These are phyloP conservation scores for Fusarium sambucinum DNA, from an alignment of 2,329 filamentous ascomycete species.

Conservation along the genomic window DNA sequence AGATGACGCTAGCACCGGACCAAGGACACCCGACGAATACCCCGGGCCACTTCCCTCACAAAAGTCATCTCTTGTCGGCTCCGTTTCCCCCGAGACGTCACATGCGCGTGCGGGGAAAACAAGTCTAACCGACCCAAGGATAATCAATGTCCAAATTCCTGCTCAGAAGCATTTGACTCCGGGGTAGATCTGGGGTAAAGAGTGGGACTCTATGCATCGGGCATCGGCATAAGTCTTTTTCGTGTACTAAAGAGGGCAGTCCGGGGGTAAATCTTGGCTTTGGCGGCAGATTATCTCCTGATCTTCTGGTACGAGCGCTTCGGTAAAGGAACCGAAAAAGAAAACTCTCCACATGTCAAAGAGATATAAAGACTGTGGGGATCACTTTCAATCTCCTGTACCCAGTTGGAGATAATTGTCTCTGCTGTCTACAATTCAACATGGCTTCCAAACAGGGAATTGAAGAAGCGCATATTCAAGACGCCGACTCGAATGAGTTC, in stretches of 20 bases:
- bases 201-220: slow-evolving; percentile 8
- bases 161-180: neutral
- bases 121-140: neutral
- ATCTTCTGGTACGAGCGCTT: slow-evolving; percentile 16
- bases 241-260: neutral
- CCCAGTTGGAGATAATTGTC: neutral
- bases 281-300: neutral
- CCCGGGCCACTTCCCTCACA: neutral
- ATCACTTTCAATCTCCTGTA: neutral
- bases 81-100: slow-evolving; percentile 19
- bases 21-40: neutral
- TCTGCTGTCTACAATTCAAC: neutral
- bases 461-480: slow-evolving; percentile 28
- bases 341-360: neutral
- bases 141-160: neutral
- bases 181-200: slow-evolving; percentile 42
- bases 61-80: slow-evolving; percentile 6
- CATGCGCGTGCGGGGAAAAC: neutral
- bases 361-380: slow-evolving; percentile 33
- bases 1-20: neutral
- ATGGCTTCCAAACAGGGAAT: slow-evolving; percentile 23
- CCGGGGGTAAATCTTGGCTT: neutral
- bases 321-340: slow-evolving; percentile 20
- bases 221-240: slow-evolving; percentile 25
- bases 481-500: slow-evolving; percentile 34